Base-by-base conservation (phyloP, 2,329 filamentous ascomycete genomes). In the Hortaea werneckii region DNA sequence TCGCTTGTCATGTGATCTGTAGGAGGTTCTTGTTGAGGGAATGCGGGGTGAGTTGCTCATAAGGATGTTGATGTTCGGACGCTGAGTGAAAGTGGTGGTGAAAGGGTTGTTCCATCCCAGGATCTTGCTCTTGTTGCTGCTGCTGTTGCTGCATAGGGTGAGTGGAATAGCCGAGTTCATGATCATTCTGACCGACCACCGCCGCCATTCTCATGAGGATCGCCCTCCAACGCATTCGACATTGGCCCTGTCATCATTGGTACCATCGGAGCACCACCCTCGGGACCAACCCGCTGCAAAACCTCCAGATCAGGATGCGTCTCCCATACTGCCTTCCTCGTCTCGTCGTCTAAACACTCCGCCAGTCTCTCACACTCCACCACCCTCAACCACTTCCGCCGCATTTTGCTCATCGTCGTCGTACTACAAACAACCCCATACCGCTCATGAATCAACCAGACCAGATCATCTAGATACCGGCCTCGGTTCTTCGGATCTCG, bases 341-440 rank as follows among this genome's bases (percentile, higher is more conserved):
- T 60, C 9, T 42, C 20, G 10, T 57, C 50, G 42, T 62, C 60
- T 11, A 62, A 62, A 52, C 4, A 55, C 56, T 10, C 52, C 52
- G 44, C 59, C 60, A 26, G 45, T 51, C 37, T 61, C 40, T 62
- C 59, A 41, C 48, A 54, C 35, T 63, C 59, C 37, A 63, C 60
- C 5, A 61, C 60, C 32, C 50, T 53, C 10, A 60, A 42, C 59
- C 60, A 63, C 45, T 63, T 63, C 5, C 59, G 57, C 50, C 60
- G 60, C 52, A 63, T 54, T 49, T 62, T 63, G 27, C 56, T 60
- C 58, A 60, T 61, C n/a, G 60, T 63, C 1, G 59, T 62, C 7
- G 59, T 62, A 44, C 54, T 58, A 50, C 59, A 62, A 40, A 62
- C 58, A 39, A 61, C 60, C 42, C 54, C 53, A 46, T 61, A 63